Evolutionary conservation across 805 yeast genomes (phyloP).

Genomic region (Huiozyma sinensis): DNA sequence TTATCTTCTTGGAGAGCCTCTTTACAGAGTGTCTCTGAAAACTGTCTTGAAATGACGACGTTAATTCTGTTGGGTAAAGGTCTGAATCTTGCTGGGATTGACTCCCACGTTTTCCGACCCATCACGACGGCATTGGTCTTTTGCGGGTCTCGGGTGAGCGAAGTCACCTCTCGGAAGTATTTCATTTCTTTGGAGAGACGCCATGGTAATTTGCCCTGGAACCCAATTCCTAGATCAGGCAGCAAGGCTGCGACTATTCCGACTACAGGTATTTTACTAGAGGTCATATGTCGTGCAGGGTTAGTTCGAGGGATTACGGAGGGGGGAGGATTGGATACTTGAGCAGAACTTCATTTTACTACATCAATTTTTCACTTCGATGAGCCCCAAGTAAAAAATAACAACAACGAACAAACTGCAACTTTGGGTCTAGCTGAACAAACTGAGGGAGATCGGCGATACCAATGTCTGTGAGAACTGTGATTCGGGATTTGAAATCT

Average conservation of each 20-base stretch:
- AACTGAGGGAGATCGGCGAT: too few relatives aligned
- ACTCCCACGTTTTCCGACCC: constrained; percentile 96
- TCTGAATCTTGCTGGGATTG: constrained; percentile 74
- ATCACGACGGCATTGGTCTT: constrained; percentile 70
- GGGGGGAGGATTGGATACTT: too few relatives aligned
- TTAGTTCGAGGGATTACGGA: neutral
- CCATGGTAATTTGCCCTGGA: constrained; percentile 81
- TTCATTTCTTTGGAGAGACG: constrained; percentile 71
- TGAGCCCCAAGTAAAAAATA: too few relatives aligned
- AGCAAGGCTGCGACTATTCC: constrained; percentile 78
- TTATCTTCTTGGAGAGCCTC: constrained; percentile 2
- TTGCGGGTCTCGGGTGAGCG: constrained; percentile 27
- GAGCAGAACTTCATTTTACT: too few relatives aligned
- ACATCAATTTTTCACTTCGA: neutral
- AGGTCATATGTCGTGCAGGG: neutral
- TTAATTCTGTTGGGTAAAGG: constrained; percentile 73
- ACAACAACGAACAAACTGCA: too few relatives aligned
- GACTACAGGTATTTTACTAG: constrained; percentile 33
- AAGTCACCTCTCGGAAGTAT: constrained; percentile 70
- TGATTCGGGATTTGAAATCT: too few relatives aligned
- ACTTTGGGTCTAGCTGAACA: too few relatives aligned
- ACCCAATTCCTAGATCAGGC: constrained; percentile 79
- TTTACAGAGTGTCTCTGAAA: constrained; percentile 5
- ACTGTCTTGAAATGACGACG: constrained; percentile 55
- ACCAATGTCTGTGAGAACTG: too few relatives aligned